phyloP scores from a whole-genome alignment of 75 land plant genomes.

The Adiantum capillusveneris region DNA sequence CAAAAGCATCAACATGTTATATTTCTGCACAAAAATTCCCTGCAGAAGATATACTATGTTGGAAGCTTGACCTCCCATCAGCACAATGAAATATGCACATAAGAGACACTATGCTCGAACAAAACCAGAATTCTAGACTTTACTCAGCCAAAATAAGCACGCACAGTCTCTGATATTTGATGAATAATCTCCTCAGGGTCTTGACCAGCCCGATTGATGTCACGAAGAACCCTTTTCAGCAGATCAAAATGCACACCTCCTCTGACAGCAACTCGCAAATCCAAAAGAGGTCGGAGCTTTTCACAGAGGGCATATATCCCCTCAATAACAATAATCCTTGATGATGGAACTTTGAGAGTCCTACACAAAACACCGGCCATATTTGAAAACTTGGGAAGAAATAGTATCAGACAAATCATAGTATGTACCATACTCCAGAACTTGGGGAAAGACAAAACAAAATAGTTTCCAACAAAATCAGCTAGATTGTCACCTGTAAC shows the following conservation, averaged over 20 bases:
- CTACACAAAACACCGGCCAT: slow-evolving; percentile 20
- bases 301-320: slow-evolving; percentile 92
- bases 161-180: slow-evolving; percentile 88
- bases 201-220: slow-evolving; percentile 89
- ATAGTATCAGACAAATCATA: too few relatives aligned
- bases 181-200: slow-evolving; percentile 94
- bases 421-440: too few relatives aligned
- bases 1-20: background rate
- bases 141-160: slow-evolving; percentile 1
- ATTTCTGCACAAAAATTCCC: too few relatives aligned
- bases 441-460: too few relatives aligned
- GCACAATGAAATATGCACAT: too few relatives aligned
- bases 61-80: too few relatives aligned
- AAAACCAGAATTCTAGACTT: too few relatives aligned
- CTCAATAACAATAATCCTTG: slow-evolving; percentile 74
- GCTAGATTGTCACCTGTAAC: slow-evolving; percentile 50
- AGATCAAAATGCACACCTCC: slow-evolving; percentile 96
- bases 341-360: slow-evolving; percentile 72
- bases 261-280: slow-evolving; percentile 76
- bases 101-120: too few relatives aligned
- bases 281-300: slow-evolving; percentile 67
- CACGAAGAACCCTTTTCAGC: slow-evolving; percentile 80
- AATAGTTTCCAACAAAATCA: too few relatives aligned
- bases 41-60: too few relatives aligned
- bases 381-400: too few relatives aligned